phyloP scores from a whole-genome alignment of 805 yeast genomes.

The Komagataella kurtzmanii region DNA sequence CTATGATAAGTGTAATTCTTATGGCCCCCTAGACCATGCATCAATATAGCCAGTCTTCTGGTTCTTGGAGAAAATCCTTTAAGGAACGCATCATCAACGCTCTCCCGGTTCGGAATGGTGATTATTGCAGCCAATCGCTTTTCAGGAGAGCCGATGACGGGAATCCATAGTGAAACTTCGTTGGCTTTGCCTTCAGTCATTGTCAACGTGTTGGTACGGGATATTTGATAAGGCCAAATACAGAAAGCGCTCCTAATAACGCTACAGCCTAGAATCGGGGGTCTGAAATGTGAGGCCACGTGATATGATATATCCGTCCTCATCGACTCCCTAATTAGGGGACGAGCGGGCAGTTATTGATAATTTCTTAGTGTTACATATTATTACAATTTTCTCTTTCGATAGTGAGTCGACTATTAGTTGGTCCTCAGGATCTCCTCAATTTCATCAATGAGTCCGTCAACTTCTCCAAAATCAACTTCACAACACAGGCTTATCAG shows the following conservation, averaged over 20 bases:
- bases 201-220: not conserved
- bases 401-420: not conserved
- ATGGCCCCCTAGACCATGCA: constrained; percentile 86
- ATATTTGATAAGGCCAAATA: not conserved
- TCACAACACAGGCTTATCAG: constrained; percentile 60
- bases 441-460: constrained; percentile 51
- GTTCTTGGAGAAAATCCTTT: constrained; percentile 20
- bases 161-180: not conserved
- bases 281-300: not conserved
- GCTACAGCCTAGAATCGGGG: no score
- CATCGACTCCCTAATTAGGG: not conserved
- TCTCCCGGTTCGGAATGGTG: constrained; percentile 3
- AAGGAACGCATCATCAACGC: constrained; percentile 2
- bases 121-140: constrained; percentile 4
- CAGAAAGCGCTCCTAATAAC: not conserved
- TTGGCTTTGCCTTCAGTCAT: not conserved
- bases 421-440: constrained; percentile 9
- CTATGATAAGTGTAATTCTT: constrained; percentile 67
- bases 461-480: constrained; percentile 53
- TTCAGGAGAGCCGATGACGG: not conserved
- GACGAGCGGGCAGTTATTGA: not conserved
- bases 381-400: not conserved
- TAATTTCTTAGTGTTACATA: not conserved
- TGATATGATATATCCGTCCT: not conserved
- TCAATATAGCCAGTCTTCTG: constrained; percentile 40